Evolutionary conservation across 2,329 filamentous ascomycete species (phyloP).

Genomic region (Neoscytalidium dimidiatum): DNA sequence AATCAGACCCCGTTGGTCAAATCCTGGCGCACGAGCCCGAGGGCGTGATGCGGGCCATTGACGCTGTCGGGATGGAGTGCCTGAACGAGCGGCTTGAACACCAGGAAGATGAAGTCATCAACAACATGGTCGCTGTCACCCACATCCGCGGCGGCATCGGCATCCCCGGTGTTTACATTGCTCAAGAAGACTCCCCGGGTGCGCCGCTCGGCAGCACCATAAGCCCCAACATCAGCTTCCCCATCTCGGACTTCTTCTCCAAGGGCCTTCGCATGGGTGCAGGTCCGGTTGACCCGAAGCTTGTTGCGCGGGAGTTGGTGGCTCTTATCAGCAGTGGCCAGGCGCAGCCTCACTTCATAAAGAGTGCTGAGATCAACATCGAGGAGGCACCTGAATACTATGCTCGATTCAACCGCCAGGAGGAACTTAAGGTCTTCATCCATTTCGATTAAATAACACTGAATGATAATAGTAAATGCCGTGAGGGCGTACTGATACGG

Average conservation of each 20-base stretch:
- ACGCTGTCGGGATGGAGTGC: constrained; percentile 21
- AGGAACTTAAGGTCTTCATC: constrained; percentile 29
- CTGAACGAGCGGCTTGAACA: constrained; percentile 26
- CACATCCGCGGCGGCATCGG: constrained; percentile 32
- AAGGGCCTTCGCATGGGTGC: constrained; percentile 20
- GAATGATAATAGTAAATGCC: no score
- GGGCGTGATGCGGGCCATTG: constrained; percentile 22
- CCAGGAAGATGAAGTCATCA: constrained; percentile 26
- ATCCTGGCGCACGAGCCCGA: constrained; percentile 22
- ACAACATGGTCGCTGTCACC: constrained; percentile 32
- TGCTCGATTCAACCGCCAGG: constrained; percentile 21
- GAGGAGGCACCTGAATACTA: constrained; percentile 28
- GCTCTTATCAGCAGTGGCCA: constrained; percentile 23
- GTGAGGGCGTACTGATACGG: no score
- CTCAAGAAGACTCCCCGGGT: background rate
- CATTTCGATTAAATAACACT: constrained; percentile 8
- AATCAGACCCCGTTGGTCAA: constrained; percentile 21
- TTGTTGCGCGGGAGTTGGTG: constrained; percentile 20
- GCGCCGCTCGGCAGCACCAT: constrained; percentile 4
- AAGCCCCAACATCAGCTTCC: constrained; percentile 19
- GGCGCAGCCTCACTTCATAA: constrained; percentile 24
- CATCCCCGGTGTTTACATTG: constrained; percentile 28
- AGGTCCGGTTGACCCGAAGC: constrained; percentile 23
- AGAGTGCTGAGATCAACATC: constrained; percentile 23
- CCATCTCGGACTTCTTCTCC: constrained; percentile 20